Conservation (phyloP, 805 yeast species). For the Nakazawaea holstii region DNA sequence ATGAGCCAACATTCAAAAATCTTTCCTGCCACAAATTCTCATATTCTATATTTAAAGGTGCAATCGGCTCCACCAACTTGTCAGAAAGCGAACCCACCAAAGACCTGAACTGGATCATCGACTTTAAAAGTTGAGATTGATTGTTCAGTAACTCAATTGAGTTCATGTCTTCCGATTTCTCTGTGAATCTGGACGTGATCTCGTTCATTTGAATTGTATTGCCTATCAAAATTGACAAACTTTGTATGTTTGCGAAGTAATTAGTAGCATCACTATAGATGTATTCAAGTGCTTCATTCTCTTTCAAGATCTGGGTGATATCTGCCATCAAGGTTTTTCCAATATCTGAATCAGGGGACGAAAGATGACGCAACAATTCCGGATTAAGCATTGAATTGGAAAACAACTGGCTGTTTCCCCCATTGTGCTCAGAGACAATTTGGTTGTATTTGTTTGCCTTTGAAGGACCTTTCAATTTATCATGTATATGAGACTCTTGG, state of each 20-base stretch:
- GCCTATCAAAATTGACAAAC: slow-evolving; percentile 29
- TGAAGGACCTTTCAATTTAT: background rate
- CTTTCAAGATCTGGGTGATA: slow-evolving; percentile 16
- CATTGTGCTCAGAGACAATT: slow-evolving; percentile 22
- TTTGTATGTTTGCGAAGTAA: slow-evolving; percentile 13
- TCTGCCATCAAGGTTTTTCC: slow-evolving; percentile 16
- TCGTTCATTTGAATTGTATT: slow-evolving; percentile 55
- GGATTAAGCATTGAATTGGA: slow-evolving; percentile 22
- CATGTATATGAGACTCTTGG: slow-evolving; percentile 19
- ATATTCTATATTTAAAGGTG: background rate
- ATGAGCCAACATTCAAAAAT: slow-evolving; percentile 24
- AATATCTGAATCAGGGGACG: slow-evolving; percentile 11
- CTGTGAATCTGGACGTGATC: slow-evolving; percentile 47
- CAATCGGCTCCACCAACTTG: background rate
- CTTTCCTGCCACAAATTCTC: slow-evolving; percentile 7
- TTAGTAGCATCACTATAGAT: slow-evolving; percentile 4
- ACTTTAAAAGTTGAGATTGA: slow-evolving; percentile 27
- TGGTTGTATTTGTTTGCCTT: slow-evolving; percentile 16
- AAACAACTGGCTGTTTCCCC: slow-evolving; percentile 25
- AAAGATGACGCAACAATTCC: slow-evolving; percentile 20
- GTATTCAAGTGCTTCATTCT: slow-evolving; percentile 13
- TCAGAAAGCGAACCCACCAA: slow-evolving; percentile 18
- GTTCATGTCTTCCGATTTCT: slow-evolving; percentile 1
- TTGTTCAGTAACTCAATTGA: background rate
- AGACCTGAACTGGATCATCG: slow-evolving; percentile 37